These are phyloP conservation scores for Globisporangium radiosum DNA, from an alignment of 352 stramenopile species.

Conservation along the genomic window DNA sequence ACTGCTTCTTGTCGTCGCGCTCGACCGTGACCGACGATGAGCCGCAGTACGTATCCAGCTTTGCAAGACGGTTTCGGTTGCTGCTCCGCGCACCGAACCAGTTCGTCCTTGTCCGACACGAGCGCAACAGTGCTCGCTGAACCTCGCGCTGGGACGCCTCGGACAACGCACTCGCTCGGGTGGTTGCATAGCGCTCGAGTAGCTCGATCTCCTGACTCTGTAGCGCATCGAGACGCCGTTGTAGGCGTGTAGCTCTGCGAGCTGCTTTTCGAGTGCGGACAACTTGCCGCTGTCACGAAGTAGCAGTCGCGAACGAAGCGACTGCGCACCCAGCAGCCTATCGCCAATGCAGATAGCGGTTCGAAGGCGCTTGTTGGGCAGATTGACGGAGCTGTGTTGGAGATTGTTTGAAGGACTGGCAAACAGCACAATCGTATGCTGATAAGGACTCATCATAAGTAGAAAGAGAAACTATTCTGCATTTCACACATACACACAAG, in stretches of 20 bases:
- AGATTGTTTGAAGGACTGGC: too few relatives aligned
- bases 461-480: too few relatives aligned
- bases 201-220: constrained; percentile 37
- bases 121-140: constrained; percentile 21
- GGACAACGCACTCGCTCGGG: constrained; percentile 4
- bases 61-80: constrained; percentile 26
- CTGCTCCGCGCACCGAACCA: constrained; percentile 14
- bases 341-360: too few relatives aligned
- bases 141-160: constrained; percentile 19
- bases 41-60: constrained; percentile 53
- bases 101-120: constrained; percentile 22
- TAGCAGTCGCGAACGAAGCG: too few relatives aligned
- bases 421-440: too few relatives aligned
- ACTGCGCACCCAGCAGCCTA: too few relatives aligned
- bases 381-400: too few relatives aligned
- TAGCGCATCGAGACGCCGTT: constrained; percentile 4
- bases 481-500: too few relatives aligned
- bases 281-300: constrained; percentile 21
- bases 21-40: constrained; percentile 57
- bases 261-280: constrained; percentile 26
- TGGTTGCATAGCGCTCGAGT: constrained; percentile 21
- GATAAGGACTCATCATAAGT: too few relatives aligned
- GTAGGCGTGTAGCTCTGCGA: constrained; percentile 21
- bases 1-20: constrained; percentile 24
- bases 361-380: too few relatives aligned